Base-by-base conservation (phyloP, 257 asterid species). In the Scutellaria barbata region DNA sequence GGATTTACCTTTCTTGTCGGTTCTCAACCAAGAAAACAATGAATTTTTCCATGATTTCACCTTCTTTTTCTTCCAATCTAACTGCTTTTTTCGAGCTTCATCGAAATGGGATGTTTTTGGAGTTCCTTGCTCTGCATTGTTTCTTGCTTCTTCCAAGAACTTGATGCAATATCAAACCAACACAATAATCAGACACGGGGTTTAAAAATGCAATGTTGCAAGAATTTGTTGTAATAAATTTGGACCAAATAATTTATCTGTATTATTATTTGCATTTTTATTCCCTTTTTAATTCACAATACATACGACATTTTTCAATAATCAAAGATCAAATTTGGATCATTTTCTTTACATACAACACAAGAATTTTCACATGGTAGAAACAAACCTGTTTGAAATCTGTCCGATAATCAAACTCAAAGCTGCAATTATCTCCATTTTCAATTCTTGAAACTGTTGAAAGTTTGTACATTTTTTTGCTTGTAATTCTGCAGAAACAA, bases 101-200 rank as follows among this genome's bases (percentile, higher is more conserved):
- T 68, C 76, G 4, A 46, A 22, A 59, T 60, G 46, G 50, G 68
- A 40, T 35, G 73, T 77, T 20, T 60, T 39, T 9, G 20, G n/a
- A 11, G 40, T 81, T 54, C 10, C 75, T 22, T 81, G 75, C 39
- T 33, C 7, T 20, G 74, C 37, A 45, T 62, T 80, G 9, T 67
- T 80, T 77, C 75, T 85, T 63, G 96, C 98, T 81, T 88, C 96
- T 82, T 79, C 75, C 76, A 90, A 67, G 80, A 92, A 88, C 98
- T 90, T 76, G 20, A 75, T 30, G 33, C 18, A 56, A 54, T 47
- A 43, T 42, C 56, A 59, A 35, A 45, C 20, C n/a, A 33, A 5
- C 37, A 40, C 52, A 10, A 16, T 22, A 10, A 14, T 48, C 30
- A 39, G 10, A 33, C 50, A 53, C 13, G 3, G 35, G 46, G 22